These are phyloP conservation scores for Xylaria sp. DNA, from an alignment of 2,329 filamentous ascomycete genomes.

Conservation along the genomic window DNA sequence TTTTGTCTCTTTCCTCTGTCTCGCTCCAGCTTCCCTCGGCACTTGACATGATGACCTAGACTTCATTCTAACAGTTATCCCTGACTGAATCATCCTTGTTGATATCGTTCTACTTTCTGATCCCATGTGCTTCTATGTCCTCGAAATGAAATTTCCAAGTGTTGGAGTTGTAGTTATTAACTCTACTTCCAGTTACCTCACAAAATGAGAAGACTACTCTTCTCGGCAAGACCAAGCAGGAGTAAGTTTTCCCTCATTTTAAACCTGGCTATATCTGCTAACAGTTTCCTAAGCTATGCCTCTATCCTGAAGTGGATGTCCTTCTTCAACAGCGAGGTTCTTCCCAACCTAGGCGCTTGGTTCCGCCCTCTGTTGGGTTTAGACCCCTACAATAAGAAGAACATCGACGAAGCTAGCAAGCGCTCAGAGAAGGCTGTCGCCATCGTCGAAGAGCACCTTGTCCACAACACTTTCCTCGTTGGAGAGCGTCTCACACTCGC, in stretches of 20 bases:
- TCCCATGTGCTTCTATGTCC: conserved; percentile 50
- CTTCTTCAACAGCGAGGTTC: conserved; percentile 90
- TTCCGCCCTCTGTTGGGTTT: conserved; percentile 86
- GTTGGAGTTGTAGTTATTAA: conserved; percentile 46
- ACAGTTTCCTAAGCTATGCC: conserved; percentile 71
- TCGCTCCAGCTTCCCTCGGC: conserved; percentile 26
- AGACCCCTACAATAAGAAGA: conserved; percentile 97
- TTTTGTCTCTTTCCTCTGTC: conserved; percentile 30
- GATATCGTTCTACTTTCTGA: conserved; percentile 90
- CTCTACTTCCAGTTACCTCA: conserved; percentile 78
- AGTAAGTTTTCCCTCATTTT: conserved; percentile 64
- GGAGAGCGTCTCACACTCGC: conserved; percentile 97
- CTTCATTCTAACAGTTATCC: conserved; percentile 90
- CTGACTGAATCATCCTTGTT: conserved; percentile 94
- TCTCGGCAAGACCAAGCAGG: conserved; percentile 99
- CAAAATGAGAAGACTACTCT: conserved; percentile 99
- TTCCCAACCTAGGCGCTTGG: conserved; percentile 79
- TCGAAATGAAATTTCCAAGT: conserved; percentile 36
- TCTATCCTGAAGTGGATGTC: conserved; percentile 99
- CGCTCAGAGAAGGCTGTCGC: conserved; percentile 72
- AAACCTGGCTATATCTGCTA: conserved; percentile 35
- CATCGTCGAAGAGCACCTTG: conserved; percentile 86
- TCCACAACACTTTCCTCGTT: conserved; percentile 95
- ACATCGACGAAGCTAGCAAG: conserved; percentile 82
- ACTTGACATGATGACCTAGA: conserved; percentile 75